These are phyloP conservation scores for Schwanniomyces etchellsii DNA, from an alignment of 1,139 yeast species.

Conservation along the genomic window DNA sequence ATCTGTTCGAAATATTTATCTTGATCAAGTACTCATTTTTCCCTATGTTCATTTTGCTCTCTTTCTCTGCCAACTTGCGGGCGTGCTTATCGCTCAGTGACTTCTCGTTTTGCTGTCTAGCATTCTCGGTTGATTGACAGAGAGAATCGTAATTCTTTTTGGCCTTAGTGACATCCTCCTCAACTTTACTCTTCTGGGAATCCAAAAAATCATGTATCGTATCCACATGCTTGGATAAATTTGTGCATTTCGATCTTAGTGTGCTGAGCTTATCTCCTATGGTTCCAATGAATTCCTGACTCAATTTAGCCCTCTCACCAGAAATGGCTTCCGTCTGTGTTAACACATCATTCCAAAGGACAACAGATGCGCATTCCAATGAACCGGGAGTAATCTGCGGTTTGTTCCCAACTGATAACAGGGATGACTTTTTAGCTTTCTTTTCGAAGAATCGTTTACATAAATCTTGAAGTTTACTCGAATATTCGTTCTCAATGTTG, in stretches of 20 bases:
- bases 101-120: slow-evolving; percentile 66
- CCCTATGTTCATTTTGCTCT: slow-evolving; percentile 76
- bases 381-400: slow-evolving; percentile 96
- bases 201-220: slow-evolving; percentile 54
- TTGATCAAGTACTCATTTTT: slow-evolving; percentile 80
- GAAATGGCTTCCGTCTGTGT: slow-evolving; percentile 82
- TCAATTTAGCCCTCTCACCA: slow-evolving; percentile 55
- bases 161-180: slow-evolving; percentile 62
- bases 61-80: slow-evolving; percentile 55
- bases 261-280: slow-evolving; percentile 59
- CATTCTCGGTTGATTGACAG: slow-evolving; percentile 76
- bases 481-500: slow-evolving; percentile 74
- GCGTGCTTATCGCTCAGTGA: slow-evolving; percentile 54
- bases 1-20: slow-evolving; percentile 79
- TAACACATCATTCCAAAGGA: slow-evolving; percentile 89
- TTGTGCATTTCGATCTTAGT: slow-evolving; percentile 49
- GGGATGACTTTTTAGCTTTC: slow-evolving; percentile 65
- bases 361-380: slow-evolving; percentile 83
- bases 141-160: slow-evolving; percentile 74
- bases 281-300: slow-evolving; percentile 57
- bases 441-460: slow-evolving; percentile 69
- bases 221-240: slow-evolving; percentile 51
- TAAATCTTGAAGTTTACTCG: slow-evolving; percentile 59
- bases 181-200: slow-evolving; percentile 52
- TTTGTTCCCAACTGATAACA: slow-evolving; percentile 81